A percentile compares a stretch with the other conserved stretches of the same genome.
These are phyloP conservation scores for Metschnikowia chrysomelidarum DNA, from an alignment of 805 yeast genomes.

Conservation along the genomic window DNA sequence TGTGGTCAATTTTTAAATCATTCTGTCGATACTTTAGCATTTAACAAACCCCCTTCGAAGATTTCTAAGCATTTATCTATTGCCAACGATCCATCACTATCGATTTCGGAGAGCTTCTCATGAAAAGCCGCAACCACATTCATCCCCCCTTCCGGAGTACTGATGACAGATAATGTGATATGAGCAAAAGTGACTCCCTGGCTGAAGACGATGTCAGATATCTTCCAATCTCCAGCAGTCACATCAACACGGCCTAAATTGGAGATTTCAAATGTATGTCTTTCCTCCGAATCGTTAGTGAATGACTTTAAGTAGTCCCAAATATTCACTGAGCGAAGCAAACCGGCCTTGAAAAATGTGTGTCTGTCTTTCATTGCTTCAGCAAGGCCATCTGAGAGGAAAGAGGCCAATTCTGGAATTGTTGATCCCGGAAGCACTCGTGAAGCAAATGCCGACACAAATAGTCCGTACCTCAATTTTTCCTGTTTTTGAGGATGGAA, in stretches of 20 bases:
- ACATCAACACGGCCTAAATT: constrained; percentile 12
- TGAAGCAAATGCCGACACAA: constrained; percentile 5
- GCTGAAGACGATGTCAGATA: constrained; percentile 12
- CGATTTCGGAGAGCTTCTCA: constrained; percentile 5
- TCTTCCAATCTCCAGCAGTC: constrained; percentile 7
- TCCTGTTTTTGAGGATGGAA: constrained; percentile 9
- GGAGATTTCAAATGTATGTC: constrained; percentile 16
- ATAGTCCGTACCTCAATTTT: constrained; percentile 14
- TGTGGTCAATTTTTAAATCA: too few relatives aligned
- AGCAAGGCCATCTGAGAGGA: constrained; percentile 2
- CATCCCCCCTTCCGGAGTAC: constrained; percentile 16
- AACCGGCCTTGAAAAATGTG: constrained; percentile 8
- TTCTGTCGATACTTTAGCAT: neutral
- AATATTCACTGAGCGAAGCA: constrained; percentile 11
- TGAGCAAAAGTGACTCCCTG: constrained; percentile 15
- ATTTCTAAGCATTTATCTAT: constrained; percentile 6
- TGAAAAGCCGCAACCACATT: constrained; percentile 12
- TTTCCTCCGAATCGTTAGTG: constrained; percentile 1
- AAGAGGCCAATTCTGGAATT: constrained; percentile 1
- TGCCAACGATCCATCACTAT: neutral
- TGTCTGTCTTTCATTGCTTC: constrained; percentile 4
- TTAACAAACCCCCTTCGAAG: constrained; percentile 2
- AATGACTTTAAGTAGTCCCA: constrained; percentile 7
- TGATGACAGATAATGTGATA: constrained; percentile 12
- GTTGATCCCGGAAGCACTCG: constrained; percentile 2